These are phyloP conservation scores for Schwanniomyces occidentalis DNA, from an alignment of 805 yeast genomes.

Conservation along the genomic window DNA sequence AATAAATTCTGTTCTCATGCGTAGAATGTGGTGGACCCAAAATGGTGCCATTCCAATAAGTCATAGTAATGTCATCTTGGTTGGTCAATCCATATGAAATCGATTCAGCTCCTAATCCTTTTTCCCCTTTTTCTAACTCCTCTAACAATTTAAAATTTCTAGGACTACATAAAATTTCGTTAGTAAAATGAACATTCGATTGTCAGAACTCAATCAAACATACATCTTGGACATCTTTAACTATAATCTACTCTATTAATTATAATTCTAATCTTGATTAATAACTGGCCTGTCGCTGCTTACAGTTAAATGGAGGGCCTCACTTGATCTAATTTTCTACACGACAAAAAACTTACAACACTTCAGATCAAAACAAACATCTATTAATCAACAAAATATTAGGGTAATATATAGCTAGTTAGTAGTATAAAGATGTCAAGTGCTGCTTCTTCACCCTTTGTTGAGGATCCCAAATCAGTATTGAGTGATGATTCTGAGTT, in stretches of 20 bases:
- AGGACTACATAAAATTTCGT: constrained; percentile 51
- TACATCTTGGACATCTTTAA: constrained; percentile 56
- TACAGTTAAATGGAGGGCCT: too few species aligned
- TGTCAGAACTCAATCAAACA: constrained; percentile 18
- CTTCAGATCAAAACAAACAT: not conserved
- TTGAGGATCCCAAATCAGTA: constrained; percentile 20
- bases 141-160: constrained; percentile 92
- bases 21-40: constrained; percentile 91
- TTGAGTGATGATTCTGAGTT: constrained; percentile 14
- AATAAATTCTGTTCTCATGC: constrained; percentile 93
- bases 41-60: constrained; percentile 96
- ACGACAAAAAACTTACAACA: too few species aligned
- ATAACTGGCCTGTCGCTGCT: too few species aligned
- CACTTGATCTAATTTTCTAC: too few species aligned
- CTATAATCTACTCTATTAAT: too few species aligned
- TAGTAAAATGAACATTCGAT: constrained; percentile 10
- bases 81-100: constrained; percentile 93
- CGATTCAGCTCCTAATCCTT: constrained; percentile 95
- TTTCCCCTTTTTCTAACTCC: constrained; percentile 97
- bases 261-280: too few species aligned
- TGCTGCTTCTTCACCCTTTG: constrained; percentile 26
- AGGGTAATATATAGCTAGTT: too few species aligned
- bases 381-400: not conserved
- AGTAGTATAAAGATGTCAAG: constrained; percentile 8
- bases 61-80: constrained; percentile 89